A percentile compares a stretch with the other conserved stretches of the same genome.
Conservation (phyloP, 2,329 filamentous ascomycete species). For the Alternaria alternata region DNA sequence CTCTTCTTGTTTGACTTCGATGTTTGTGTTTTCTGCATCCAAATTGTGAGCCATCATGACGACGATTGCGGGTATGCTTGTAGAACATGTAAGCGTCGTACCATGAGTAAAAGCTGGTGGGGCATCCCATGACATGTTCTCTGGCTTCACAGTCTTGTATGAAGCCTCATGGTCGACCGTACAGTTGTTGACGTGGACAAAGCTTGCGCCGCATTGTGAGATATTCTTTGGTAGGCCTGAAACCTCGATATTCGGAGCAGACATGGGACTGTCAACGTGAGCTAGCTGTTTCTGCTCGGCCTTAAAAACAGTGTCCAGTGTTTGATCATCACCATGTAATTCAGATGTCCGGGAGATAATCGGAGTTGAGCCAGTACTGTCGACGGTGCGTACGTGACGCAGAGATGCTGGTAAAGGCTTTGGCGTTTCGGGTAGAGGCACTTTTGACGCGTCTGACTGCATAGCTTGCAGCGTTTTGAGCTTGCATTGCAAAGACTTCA, state of each 20-base stretch:
- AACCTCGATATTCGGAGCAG: neutral
- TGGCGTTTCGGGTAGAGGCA: constrained; percentile 11
- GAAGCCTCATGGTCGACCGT: neutral
- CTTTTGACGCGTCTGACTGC: constrained; percentile 2
- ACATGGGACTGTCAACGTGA: neutral
- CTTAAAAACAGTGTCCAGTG: neutral
- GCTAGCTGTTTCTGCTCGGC: neutral
- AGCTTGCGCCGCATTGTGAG: neutral
- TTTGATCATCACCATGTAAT: neutral
- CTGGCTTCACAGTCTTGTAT: neutral
- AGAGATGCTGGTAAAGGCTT: neutral
- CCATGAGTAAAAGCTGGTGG: constrained; percentile 10
- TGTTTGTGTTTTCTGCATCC: constrained; percentile 9
- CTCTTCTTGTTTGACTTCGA: constrained; percentile 3
- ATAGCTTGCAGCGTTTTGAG: neutral
- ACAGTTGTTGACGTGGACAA: neutral
- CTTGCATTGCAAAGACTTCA: constrained; percentile 11
- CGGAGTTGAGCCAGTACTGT: constrained; percentile 31
- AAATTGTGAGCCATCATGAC: constrained; percentile 23
- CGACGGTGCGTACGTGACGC: constrained; percentile 34
- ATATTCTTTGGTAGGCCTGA: neutral
- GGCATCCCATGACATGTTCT: neutral
- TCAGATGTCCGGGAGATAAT: constrained; percentile 7
- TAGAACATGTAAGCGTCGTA: constrained; percentile 18
- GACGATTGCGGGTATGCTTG: constrained; percentile 1